Conservation (phyloP, 768 basidiomycete genomes). For the Termitomyces sp. region DNA sequence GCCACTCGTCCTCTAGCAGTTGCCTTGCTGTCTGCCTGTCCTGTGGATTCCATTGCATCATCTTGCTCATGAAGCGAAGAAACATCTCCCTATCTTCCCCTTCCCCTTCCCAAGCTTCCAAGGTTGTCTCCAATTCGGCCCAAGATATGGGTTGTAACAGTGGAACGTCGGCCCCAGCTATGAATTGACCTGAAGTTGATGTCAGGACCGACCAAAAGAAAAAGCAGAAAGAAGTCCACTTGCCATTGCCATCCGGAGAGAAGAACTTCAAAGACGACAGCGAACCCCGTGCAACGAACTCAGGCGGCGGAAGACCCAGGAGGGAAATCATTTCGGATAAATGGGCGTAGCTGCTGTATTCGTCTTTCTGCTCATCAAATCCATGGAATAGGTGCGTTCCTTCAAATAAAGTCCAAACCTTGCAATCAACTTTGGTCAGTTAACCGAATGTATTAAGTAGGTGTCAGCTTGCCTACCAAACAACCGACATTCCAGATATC, state of each 20-base stretch:
- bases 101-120: not conserved
- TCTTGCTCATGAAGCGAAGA: not conserved
- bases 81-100: not conserved
- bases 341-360: not conserved
- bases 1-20: not conserved
- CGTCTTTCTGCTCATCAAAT: not conserved
- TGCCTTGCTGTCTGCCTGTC: not conserved
- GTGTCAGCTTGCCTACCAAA: not conserved
- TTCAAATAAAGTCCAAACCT: not conserved
- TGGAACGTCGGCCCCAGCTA: not conserved
- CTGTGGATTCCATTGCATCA: not conserved
- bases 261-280: not conserved
- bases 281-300: not conserved
- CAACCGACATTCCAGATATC: not conserved
- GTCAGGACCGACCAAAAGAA: not conserved
- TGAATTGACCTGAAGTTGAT: not conserved
- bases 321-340: not conserved
- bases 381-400: not conserved
- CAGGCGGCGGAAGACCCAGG: slow-evolving; percentile 6
- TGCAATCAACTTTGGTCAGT: not conserved
- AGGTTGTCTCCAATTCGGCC: not conserved
- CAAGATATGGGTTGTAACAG: not conserved
- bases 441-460: not conserved
- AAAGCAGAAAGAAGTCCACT: not conserved
- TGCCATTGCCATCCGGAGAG: not conserved